phyloP scores from a whole-genome alignment of 176 grass and related monocot species.

The bread wheat (Triticum aestivum) region DNA sequence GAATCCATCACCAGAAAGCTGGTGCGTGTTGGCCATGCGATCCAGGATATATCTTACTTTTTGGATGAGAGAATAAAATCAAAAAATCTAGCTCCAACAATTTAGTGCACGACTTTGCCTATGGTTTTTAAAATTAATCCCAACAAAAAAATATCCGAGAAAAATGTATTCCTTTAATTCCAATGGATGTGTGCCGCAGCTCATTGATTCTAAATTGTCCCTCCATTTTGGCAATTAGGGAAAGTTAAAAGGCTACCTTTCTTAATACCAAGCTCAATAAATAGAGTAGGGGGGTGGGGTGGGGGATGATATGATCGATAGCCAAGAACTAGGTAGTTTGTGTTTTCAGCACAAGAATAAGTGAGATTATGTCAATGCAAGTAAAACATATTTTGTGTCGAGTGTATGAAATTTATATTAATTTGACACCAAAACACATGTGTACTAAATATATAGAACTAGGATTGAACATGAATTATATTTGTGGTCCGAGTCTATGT shows the following conservation, averaged over 20 bases:
- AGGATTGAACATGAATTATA: too few relatives aligned
- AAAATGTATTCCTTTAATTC: neutral
- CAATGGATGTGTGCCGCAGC: neutral
- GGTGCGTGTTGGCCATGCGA: constrained; percentile 8
- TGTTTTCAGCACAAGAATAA: neutral
- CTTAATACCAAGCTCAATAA: neutral
- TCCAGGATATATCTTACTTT: constrained; percentile 41
- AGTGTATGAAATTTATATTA: too few relatives aligned
- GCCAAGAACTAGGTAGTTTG: too few relatives aligned
- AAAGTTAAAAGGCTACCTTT: neutral
- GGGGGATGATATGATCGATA: neutral
- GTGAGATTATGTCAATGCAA: neutral
- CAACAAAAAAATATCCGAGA: neutral
- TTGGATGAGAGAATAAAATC: constrained; percentile 31
- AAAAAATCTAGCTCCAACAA: constrained; percentile 32
- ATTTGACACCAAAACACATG: too few relatives aligned
- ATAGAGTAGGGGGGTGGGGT: neutral
- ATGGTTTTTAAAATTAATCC: neutral
- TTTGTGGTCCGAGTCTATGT: too few relatives aligned
- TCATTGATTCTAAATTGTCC: neutral
- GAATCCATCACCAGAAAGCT: constrained; percentile 37
- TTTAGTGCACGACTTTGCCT: constrained; percentile 23
- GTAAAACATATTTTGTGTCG: too few relatives aligned
- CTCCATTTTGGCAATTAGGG: constrained; percentile 4
- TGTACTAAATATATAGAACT: too few relatives aligned